phyloP scores from a whole-genome alignment of 2,329 filamentous ascomycete species.

The Aspergillus transmontanensis region DNA sequence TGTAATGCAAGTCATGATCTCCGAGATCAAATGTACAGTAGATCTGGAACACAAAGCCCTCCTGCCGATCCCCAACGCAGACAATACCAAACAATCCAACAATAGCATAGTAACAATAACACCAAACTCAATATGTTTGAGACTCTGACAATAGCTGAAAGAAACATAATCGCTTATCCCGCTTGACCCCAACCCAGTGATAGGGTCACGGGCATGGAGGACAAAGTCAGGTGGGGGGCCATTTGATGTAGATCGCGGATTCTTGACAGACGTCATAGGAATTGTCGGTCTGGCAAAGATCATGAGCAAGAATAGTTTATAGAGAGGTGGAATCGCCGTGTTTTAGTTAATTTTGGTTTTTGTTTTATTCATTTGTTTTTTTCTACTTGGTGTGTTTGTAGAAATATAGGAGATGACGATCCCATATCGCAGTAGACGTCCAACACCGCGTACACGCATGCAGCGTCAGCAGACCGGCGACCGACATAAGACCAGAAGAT shows the following conservation, averaged over 20 bases:
- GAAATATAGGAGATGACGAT: not conserved
- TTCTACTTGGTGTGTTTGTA: not conserved
- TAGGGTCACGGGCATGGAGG: not conserved
- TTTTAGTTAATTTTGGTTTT: not conserved
- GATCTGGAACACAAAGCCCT: not conserved
- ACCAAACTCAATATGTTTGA: not conserved
- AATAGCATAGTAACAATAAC: not conserved
- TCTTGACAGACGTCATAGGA: not conserved
- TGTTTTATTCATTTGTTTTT: not conserved
- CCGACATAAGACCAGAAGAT: not conserved
- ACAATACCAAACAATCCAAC: not conserved
- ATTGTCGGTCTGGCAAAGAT: not conserved
- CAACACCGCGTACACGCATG: not conserved
- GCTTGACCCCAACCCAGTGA: not conserved
- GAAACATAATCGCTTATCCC: not conserved
- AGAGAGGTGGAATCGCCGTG: not conserved
- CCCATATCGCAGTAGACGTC: not conserved
- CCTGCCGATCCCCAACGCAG: not conserved
- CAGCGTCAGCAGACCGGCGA: not conserved
- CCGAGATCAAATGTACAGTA: not conserved
- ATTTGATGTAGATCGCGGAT: not conserved
- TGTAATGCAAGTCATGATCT: not conserved
- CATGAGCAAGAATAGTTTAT: not conserved
- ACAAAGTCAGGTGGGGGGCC: not conserved
- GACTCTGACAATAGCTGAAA: not conserved